These are phyloP conservation scores for Apiotrichum siamense DNA, from an alignment of 1,284 basidiomycete genomes.

Conservation along the genomic window DNA sequence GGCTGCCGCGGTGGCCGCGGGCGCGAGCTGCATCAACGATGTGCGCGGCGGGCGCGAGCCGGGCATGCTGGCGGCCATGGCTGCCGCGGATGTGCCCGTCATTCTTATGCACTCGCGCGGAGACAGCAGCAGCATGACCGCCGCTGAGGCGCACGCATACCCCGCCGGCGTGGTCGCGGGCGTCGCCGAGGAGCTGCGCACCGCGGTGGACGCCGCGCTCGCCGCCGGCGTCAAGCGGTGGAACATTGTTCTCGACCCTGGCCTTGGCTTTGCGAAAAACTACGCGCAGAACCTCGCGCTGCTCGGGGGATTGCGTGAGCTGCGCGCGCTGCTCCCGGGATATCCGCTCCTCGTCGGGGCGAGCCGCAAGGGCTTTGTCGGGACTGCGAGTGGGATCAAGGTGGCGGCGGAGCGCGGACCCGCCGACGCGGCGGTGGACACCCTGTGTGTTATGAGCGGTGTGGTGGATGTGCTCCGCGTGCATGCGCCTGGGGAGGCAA, in stretches of 20 bases:
- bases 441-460: conserved; percentile 69
- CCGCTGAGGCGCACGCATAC: conserved; percentile 66
- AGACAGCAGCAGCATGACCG: conserved; percentile 55
- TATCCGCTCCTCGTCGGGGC: conserved; percentile 72
- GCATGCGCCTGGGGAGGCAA: conserved; percentile 71
- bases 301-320: conserved; percentile 53
- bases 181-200: conserved; percentile 67
- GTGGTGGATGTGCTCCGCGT: conserved; percentile 67
- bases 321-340: conserved; percentile 44
- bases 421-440: conserved; percentile 75
- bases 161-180: conserved; percentile 58
- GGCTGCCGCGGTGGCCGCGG: conserved; percentile 65
- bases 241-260: conserved; percentile 88
- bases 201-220: conserved; percentile 64
- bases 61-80: conserved; percentile 63
- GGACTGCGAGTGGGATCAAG: conserved; percentile 51
- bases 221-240: conserved; percentile 75
- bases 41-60: conserved; percentile 65
- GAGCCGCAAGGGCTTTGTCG: conserved; percentile 79
- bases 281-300: conserved; percentile 68
- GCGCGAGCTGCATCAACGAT: conserved; percentile 92
- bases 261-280: conserved; percentile 91
- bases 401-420: conserved; percentile 61
- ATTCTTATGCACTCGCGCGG: conserved; percentile 92
- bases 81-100: conserved; percentile 58